A percentile compares a stretch with the other conserved stretches of the same genome.
Conservation (phyloP, 1,284 basidiomycete genomes). For the Irpex sp. region DNA sequence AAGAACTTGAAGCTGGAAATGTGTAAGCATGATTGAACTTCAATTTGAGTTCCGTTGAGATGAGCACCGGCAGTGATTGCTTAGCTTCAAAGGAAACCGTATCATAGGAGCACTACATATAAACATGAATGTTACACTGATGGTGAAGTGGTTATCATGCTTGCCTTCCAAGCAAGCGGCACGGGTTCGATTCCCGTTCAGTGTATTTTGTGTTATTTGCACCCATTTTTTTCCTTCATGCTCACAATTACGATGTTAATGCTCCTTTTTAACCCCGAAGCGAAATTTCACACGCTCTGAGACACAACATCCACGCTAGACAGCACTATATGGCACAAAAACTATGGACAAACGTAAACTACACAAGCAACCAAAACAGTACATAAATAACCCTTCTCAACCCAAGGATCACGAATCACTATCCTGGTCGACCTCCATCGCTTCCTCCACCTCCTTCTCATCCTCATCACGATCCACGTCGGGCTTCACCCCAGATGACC, state of each 20-base stretch:
- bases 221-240: too few relatives aligned
- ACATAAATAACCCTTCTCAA: neutral
- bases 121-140: too few relatives aligned
- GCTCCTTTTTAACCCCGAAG: too few relatives aligned
- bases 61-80: too few relatives aligned
- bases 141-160: slow-evolving; percentile 85
- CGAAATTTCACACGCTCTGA: too few relatives aligned
- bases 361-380: neutral
- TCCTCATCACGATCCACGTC: neutral
- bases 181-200: slow-evolving; percentile 78
- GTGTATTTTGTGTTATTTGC: slow-evolving; percentile 31
- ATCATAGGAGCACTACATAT: too few relatives aligned
- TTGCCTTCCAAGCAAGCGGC: slow-evolving; percentile 86
- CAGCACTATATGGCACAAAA: neutral
- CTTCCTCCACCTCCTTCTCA: neutral
- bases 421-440: neutral
- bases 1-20: too few relatives aligned
- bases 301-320: neutral
- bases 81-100: too few relatives aligned
- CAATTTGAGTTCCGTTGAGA: too few relatives aligned
- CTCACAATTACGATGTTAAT: too few relatives aligned
- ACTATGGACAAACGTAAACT: neutral
- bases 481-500: neutral
- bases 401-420: neutral
- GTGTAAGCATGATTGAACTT: too few relatives aligned